A percentile compares a stretch with the other conserved stretches of the same genome.
Evolutionary conservation across 345 rosid species (phyloP).

Genomic region (Lepidium didymum): DNA sequence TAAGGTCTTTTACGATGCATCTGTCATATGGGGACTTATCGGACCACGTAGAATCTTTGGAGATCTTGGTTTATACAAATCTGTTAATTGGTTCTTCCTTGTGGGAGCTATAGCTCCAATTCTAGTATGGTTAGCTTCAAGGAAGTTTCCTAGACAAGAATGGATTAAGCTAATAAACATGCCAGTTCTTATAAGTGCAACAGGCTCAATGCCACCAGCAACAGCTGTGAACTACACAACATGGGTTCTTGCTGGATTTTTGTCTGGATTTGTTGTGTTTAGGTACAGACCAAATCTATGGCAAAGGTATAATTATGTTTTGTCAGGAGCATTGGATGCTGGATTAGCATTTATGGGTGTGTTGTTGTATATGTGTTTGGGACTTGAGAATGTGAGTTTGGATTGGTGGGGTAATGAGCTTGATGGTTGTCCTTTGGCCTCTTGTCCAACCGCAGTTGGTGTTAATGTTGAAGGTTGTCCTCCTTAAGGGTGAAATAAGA

Average conservation of each 20-base stretch:
- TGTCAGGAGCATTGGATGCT: conserved; percentile 90
- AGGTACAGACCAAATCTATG: conserved; percentile 73
- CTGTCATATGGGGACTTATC: conserved; percentile 90
- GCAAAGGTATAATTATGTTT: conserved; percentile 81
- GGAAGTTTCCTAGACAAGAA: conserved; percentile 63
- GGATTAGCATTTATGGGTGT: conserved; percentile 98
- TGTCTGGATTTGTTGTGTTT: conserved; percentile 78
- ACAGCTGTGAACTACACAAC: conserved; percentile 98
- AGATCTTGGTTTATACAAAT: conserved; percentile 61
- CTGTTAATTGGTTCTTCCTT: conserved; percentile 89
- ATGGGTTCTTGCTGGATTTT: conserved; percentile 72
- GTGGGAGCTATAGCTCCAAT: conserved; percentile 71
- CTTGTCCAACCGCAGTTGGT: conserved; percentile 75
- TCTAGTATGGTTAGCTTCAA: conserved; percentile 74
- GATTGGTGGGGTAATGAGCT: conserved; percentile 98
- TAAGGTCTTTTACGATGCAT: conserved; percentile 88
- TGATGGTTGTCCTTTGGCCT: conserved; percentile 87
- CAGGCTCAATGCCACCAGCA: conserved; percentile 89
- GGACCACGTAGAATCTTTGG: conserved; percentile 95
- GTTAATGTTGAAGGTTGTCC: conserved; percentile 76
- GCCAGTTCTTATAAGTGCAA: conserved; percentile 85
- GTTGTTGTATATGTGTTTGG: conserved; percentile 74
- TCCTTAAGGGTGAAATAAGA: conserved; percentile 33
- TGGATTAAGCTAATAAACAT: conserved; percentile 89
- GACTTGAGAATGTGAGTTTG: conserved; percentile 54